A percentile compares a stretch with the other conserved stretches of the same genome.
Conservation (phyloP, 768 basidiomycete genomes). For the Xanthoconium purpureum region DNA sequence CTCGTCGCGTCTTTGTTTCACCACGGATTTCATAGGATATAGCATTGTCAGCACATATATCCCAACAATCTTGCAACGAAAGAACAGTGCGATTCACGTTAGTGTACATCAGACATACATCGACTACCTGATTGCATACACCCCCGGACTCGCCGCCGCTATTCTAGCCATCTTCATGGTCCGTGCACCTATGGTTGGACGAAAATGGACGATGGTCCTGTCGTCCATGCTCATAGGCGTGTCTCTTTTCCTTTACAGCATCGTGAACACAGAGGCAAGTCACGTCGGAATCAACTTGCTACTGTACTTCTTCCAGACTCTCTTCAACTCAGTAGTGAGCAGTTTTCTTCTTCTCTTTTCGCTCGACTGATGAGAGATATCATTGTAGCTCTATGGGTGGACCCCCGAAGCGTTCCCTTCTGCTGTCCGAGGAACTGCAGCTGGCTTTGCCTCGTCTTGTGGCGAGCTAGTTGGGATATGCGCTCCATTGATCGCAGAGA, state of each 20-base stretch:
- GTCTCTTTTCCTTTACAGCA: constrained; percentile 8
- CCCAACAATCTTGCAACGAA: constrained; percentile 12
- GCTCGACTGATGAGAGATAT: not conserved
- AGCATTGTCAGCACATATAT: constrained; percentile 1
- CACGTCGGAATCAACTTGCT: constrained; percentile 9
- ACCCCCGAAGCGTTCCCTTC: constrained; percentile 16
- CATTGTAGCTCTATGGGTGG: constrained; percentile 13
- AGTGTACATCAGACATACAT: constrained; percentile 7
- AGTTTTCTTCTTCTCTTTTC: not conserved
- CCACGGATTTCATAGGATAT: not conserved
- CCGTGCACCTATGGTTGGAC: constrained; percentile 11
- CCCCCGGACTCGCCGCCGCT: constrained; percentile 5
- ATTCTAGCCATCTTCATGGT: constrained; percentile 8
- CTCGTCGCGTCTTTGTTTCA: not conserved
- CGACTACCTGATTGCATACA: constrained; percentile 11
- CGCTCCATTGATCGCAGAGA: constrained; percentile 1
- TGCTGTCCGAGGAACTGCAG: constrained; percentile 13
- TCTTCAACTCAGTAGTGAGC: constrained; percentile 11
- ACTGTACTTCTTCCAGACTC: constrained; percentile 6
- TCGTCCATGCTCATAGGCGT: constrained; percentile 8
- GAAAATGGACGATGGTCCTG: constrained; percentile 18
- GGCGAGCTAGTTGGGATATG: constrained; percentile 2
- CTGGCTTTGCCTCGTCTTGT: constrained; percentile 4
- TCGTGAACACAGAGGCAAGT: constrained; percentile 12
- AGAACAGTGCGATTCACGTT: constrained; percentile 9